Percentiles rank a stretch among this genome's conserved stretches.
Conservation (phyloP, 2,329 filamentous ascomycete species). For the Penicillium carneum region DNA sequence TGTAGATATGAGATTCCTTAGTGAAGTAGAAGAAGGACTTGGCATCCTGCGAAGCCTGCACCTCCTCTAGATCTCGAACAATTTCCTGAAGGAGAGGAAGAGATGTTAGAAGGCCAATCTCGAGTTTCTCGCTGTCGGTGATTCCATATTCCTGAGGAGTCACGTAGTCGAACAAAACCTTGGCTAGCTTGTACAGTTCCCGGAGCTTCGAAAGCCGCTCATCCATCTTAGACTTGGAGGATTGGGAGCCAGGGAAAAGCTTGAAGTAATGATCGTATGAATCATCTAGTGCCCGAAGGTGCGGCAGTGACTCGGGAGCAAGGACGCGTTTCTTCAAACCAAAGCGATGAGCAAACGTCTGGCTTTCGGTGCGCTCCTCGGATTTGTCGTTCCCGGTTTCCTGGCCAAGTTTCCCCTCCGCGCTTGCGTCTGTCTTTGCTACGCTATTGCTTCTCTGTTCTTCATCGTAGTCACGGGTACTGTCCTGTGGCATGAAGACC, state of each 20-base stretch:
- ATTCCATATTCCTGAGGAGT: slow-evolving; percentile 98
- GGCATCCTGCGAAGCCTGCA: slow-evolving; percentile 90
- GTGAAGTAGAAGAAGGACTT: slow-evolving; percentile 99
- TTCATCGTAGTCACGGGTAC: slow-evolving; percentile 75
- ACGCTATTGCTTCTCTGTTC: slow-evolving; percentile 39
- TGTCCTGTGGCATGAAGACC: slow-evolving; percentile 88
- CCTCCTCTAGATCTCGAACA: slow-evolving; percentile 93
- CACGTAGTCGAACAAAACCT: slow-evolving; percentile 97
- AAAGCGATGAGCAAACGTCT: slow-evolving; percentile 49
- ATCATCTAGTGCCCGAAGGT: slow-evolving; percentile 59
- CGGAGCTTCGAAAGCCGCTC: slow-evolving; percentile 84
- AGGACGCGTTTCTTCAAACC: slow-evolving; percentile 63
- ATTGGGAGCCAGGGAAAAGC: slow-evolving; percentile 78
- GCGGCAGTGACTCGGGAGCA: slow-evolving; percentile 53
- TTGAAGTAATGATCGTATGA: slow-evolving; percentile 80
- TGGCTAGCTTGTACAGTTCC: slow-evolving; percentile 90
- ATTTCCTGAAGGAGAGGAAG: slow-evolving; percentile 94
- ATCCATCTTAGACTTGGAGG: slow-evolving; percentile 80
- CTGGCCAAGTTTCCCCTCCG: slow-evolving; percentile 32
- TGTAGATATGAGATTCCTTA: slow-evolving; percentile 98
- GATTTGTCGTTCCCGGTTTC: slow-evolving; percentile 37
- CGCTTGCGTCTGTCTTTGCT: slow-evolving; percentile 29
- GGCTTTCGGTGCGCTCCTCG: slow-evolving; percentile 45
- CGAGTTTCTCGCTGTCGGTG: slow-evolving; percentile 92
- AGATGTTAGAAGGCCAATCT: slow-evolving; percentile 93